These are phyloP conservation scores for Fusarium zealandicum DNA, from an alignment of 2,329 filamentous ascomycete species.

Conservation along the genomic window DNA sequence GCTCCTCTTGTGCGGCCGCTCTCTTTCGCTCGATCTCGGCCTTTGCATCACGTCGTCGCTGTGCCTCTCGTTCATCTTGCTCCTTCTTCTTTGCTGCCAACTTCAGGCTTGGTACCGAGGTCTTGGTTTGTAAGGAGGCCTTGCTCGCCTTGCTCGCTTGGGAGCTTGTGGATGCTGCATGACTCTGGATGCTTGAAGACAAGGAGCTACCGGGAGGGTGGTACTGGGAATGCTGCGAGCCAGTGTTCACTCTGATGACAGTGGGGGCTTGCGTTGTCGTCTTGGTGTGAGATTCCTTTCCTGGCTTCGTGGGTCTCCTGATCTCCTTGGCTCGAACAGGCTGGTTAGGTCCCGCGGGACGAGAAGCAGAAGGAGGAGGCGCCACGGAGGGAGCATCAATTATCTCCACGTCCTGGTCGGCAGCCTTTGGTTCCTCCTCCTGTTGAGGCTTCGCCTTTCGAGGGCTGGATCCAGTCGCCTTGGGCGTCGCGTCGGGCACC, in stretches of 20 bases:
- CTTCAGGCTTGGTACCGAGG: slow-evolving; percentile 67
- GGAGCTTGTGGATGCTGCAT: slow-evolving; percentile 42
- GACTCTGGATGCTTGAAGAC: slow-evolving; percentile 63
- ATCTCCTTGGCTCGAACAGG: slow-evolving; percentile 59
- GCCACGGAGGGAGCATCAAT: slow-evolving; percentile 60
- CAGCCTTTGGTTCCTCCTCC: slow-evolving; percentile 35
- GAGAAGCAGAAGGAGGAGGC: slow-evolving; percentile 67
- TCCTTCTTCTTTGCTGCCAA: slow-evolving; percentile 83
- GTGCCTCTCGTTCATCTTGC: slow-evolving; percentile 80
- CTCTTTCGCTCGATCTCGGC: slow-evolving; percentile 81
- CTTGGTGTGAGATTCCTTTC: slow-evolving; percentile 65
- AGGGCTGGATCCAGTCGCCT: slow-evolving; percentile 59
- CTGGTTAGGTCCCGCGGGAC: slow-evolving; percentile 57
- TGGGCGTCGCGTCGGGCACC: slow-evolving; percentile 52
- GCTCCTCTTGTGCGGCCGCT: slow-evolving; percentile 70
- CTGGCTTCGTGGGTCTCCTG: slow-evolving; percentile 68
- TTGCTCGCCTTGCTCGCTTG: slow-evolving; percentile 72
- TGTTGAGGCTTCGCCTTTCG: slow-evolving; percentile 55
- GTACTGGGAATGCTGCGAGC: slow-evolving; percentile 66
- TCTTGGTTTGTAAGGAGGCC: slow-evolving; percentile 66
- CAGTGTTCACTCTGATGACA: slow-evolving; percentile 74
- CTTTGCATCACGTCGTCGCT: slow-evolving; percentile 82
- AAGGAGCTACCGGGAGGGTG: slow-evolving; percentile 65
- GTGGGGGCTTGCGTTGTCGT: slow-evolving; percentile 69
- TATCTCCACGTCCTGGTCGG: slow-evolving; percentile 61